A percentile compares a stretch with the other conserved stretches of the same genome.
Evolutionary conservation across 768 basidiomycete species (phyloP).

Genomic region (Pulveroboletus sp.): DNA sequence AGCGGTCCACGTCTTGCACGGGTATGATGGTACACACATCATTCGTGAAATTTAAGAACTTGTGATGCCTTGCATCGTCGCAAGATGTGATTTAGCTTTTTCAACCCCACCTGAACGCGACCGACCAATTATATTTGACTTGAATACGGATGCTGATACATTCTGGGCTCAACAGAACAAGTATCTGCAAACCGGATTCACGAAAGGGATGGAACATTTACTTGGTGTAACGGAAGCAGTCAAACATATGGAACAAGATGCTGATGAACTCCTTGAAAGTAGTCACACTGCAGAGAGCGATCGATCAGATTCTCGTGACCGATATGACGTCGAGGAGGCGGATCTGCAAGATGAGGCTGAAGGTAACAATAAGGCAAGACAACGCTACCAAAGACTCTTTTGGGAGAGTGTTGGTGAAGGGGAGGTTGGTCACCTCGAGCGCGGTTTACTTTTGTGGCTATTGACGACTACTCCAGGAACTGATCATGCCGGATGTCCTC

Average conservation of each 20-base stretch:
- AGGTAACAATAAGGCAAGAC: constrained; percentile 49
- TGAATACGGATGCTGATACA: neutral
- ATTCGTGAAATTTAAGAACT: constrained; percentile 68
- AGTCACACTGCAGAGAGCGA: neutral
- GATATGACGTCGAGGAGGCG: constrained; percentile 53
- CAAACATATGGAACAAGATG: constrained; percentile 10
- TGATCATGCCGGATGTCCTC: constrained; percentile 54
- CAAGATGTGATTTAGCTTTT: constrained; percentile 53
- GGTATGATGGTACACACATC: constrained; percentile 53
- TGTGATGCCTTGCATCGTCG: constrained; percentile 61
- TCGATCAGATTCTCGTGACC: neutral
- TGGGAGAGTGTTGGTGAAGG: constrained; percentile 78
- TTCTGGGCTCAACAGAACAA: constrained; percentile 41
- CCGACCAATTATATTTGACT: constrained; percentile 8
- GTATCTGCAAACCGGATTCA: constrained; percentile 74
- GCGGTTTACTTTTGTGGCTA: neutral
- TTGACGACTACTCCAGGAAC: constrained; percentile 41
- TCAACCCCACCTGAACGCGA: constrained; percentile 66
- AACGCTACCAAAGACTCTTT: constrained; percentile 66
- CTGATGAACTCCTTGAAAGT: constrained; percentile 6
- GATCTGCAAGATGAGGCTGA: constrained; percentile 58
- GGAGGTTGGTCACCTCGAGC: constrained; percentile 40
- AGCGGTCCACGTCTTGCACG: neutral
- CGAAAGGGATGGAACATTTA: constrained; percentile 72
- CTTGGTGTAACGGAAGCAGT: constrained; percentile 49